Conservation (phyloP, 2,329 filamentous ascomycete species). For the Metarhizium rileyi region DNA sequence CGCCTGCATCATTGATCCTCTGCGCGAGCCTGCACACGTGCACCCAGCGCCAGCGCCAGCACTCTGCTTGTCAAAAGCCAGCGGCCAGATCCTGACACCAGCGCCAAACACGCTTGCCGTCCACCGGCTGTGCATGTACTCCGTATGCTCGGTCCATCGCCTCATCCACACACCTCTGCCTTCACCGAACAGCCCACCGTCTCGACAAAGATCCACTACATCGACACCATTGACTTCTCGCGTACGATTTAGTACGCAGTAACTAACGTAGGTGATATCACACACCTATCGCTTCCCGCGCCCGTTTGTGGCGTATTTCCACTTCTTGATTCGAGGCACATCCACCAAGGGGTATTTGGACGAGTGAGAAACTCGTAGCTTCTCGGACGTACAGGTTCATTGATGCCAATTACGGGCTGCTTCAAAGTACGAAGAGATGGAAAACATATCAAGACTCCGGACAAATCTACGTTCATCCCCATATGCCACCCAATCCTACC, state of each 20-base stretch:
- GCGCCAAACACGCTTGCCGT: not conserved
- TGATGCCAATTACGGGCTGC: not conserved
- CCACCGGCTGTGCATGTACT: not conserved
- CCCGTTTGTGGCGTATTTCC: not conserved
- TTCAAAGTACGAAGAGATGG: not conserved
- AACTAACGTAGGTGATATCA: no score
- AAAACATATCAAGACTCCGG: not conserved
- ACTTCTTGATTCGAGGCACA: not conserved
- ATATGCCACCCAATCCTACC: not conserved
- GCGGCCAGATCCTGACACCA: not conserved
- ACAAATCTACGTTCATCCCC: not conserved
- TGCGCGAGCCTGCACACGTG: no score
- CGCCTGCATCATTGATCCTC: no score
- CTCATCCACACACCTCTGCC: not conserved
- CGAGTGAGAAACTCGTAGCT: not conserved
- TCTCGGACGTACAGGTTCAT: not conserved
- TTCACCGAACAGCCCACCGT: not conserved
- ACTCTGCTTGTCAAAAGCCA: no score
- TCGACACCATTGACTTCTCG: not conserved
- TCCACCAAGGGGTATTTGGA: not conserved
- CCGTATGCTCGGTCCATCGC: no score
- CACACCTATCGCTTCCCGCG: no score
- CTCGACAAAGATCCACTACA: not conserved
- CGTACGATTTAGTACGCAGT: no score
- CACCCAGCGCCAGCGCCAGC: no score